phyloP scores from a whole-genome alignment of 208 protist species.

The Trichomonas tenax region DNA sequence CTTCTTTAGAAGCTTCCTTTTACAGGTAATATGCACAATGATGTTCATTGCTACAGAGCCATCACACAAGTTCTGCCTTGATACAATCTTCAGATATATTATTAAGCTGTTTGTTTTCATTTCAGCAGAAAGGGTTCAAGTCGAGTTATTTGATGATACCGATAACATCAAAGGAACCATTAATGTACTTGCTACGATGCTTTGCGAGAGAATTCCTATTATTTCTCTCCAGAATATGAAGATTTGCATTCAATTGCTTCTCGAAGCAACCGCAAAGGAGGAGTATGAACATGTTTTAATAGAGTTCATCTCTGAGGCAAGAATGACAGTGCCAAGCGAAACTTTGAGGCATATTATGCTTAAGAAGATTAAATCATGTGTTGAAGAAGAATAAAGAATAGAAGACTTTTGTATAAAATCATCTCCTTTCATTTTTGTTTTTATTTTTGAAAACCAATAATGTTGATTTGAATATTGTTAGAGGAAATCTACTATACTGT shows the following conservation, averaged over 20 bases:
- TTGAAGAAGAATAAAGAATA: not conserved
- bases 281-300: not conserved
- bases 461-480: no score
- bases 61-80: not conserved
- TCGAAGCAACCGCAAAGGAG: not conserved
- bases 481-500: no score
- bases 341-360: not conserved
- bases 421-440: no score
- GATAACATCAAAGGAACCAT: not conserved
- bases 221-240: not conserved
- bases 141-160: not conserved
- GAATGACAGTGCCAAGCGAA: not conserved
- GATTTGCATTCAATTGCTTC: not conserved
- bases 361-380: not conserved
- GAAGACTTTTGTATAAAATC: no score
- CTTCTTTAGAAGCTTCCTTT: not conserved
- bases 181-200: not conserved
- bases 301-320: not conserved
- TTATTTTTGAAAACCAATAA: no score
- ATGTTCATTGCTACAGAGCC: not conserved
- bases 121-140: not conserved
- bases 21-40: not conserved
- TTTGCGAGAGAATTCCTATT: not conserved
- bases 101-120: not conserved
- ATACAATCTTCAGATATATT: not conserved